These are phyloP conservation scores for Nymphaea colorata DNA, from an alignment of 164 flowering plant genomes.

Conservation along the genomic window DNA sequence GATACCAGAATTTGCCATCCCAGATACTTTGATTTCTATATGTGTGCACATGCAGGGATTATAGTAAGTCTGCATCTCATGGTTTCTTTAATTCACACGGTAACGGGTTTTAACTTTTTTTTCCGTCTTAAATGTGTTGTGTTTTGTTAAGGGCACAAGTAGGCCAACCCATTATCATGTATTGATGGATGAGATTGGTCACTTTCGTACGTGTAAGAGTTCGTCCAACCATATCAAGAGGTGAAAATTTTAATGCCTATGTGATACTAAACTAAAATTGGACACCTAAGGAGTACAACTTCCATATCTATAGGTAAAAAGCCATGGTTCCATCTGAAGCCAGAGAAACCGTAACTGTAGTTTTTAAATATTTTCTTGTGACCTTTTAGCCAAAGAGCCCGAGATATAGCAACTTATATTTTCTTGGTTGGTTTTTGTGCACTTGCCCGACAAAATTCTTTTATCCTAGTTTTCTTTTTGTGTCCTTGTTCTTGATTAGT, in stretches of 20 bases:
- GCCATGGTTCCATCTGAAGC: too few relatives aligned
- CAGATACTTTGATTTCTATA: constrained; percentile 64
- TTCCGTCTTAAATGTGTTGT: neutral
- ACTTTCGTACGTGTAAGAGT: constrained; percentile 66
- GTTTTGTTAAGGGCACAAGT: constrained; percentile 51
- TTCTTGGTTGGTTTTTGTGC: too few relatives aligned
- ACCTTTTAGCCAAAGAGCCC: too few relatives aligned
- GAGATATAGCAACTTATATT: too few relatives aligned
- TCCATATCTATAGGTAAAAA: constrained; percentile 73
- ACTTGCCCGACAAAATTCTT: too few relatives aligned
- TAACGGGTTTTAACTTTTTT: neutral
- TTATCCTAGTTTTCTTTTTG: too few relatives aligned
- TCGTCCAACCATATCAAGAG: neutral
- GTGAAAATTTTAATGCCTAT: too few relatives aligned
- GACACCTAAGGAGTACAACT: constrained; percentile 47
- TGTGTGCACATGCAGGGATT: constrained; percentile 92
- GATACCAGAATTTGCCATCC: constrained; percentile 81
- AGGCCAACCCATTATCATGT: constrained; percentile 83
- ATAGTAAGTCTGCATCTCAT: constrained; percentile 47
- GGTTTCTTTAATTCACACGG: neutral
- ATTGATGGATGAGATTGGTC: constrained; percentile 62
- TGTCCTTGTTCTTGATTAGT: too few relatives aligned
- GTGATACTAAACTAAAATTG: too few relatives aligned
- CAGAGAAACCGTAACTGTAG: too few relatives aligned
- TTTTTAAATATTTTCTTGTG: too few relatives aligned